Conservation (phyloP, 2,329 filamentous ascomycete genomes). For the Cercospora sojina region DNA sequence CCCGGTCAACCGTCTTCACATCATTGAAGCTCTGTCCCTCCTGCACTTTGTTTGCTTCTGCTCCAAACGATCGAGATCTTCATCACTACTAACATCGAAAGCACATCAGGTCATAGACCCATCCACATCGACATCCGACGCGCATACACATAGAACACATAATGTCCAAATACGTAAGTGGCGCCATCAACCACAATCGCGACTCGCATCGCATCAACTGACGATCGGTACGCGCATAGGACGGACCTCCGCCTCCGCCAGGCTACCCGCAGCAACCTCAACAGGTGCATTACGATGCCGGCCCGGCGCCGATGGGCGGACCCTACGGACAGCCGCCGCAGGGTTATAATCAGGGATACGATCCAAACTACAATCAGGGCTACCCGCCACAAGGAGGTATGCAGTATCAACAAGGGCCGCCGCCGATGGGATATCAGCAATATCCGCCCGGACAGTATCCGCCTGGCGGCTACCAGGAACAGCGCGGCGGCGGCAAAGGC, state of each 20-base stretch:
- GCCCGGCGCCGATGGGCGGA: conserved; percentile 11
- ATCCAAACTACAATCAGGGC: conserved; percentile 7
- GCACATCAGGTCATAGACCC: background rate
- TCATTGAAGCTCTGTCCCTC: background rate
- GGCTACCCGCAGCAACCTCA: conserved; percentile 30
- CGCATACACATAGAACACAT: background rate
- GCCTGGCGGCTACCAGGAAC: conserved; percentile 31
- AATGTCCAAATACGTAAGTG: conserved; percentile 13
- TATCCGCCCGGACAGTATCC: conserved; percentile 4
- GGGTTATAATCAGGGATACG: conserved; percentile 5
- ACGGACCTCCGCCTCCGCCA: conserved; percentile 28
- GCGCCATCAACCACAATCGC: background rate
- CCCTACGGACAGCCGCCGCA: conserved; percentile 20
- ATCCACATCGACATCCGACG: background rate
- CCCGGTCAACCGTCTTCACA: conserved; percentile 1
- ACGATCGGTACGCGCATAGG: conserved; percentile 2
- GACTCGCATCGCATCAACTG: background rate
- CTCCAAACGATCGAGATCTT: background rate
- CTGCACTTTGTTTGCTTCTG: conserved; percentile 5
- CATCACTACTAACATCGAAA: background rate
- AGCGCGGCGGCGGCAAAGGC: conserved; percentile 35
- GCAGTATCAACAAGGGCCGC: conserved; percentile 33
- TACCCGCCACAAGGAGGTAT: conserved; percentile 35
- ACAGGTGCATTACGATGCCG: conserved; percentile 27
- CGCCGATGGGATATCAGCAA: conserved; percentile 41